A percentile compares a stretch with the other conserved stretches of the same genome.
phyloP scores from a whole-genome alignment of 2,329 filamentous ascomycete genomes.

The Didymella pomorum region DNA sequence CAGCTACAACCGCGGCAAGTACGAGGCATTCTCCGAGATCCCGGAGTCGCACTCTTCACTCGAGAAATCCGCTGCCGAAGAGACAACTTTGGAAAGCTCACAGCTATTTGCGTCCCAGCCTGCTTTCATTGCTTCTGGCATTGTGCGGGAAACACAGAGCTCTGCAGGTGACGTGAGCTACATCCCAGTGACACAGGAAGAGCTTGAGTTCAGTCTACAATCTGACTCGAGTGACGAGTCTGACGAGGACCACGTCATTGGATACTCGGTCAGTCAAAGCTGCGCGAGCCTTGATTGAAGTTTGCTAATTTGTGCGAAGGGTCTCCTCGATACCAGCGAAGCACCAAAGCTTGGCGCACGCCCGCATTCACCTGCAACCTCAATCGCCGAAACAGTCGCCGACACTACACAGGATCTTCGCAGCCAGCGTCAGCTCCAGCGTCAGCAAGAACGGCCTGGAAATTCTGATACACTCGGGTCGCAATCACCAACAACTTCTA shows the following conservation, averaged over 20 bases:
- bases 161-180: slow-evolving; percentile 35
- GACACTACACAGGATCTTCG: slow-evolving; percentile 30
- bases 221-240: slow-evolving; percentile 14
- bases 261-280: slow-evolving; percentile 20
- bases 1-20: slow-evolving; percentile 7
- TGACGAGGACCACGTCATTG: slow-evolving; percentile 13
- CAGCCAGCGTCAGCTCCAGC: slow-evolving; percentile 19
- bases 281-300: background rate
- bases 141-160: slow-evolving; percentile 43
- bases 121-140: slow-evolving; percentile 25
- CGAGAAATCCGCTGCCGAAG: slow-evolving; percentile 1
- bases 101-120: slow-evolving; percentile 25
- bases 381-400: slow-evolving; percentile 41
- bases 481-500: background rate
- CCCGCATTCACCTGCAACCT: slow-evolving; percentile 30
- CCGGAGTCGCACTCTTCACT: slow-evolving; percentile 12
- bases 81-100: slow-evolving; percentile 30
- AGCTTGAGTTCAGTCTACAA: slow-evolving; percentile 10
- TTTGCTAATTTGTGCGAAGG: slow-evolving; percentile 12
- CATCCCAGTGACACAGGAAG: slow-evolving; percentile 34
- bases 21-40: slow-evolving; percentile 8
- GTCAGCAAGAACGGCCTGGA: slow-evolving; percentile 14
- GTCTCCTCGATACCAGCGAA: slow-evolving; percentile 23
- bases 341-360: slow-evolving; percentile 8
- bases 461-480: slow-evolving; percentile 18